Conservation (phyloP, 805 yeast species). For the Yamadazyma takamatsuzukensis region DNA sequence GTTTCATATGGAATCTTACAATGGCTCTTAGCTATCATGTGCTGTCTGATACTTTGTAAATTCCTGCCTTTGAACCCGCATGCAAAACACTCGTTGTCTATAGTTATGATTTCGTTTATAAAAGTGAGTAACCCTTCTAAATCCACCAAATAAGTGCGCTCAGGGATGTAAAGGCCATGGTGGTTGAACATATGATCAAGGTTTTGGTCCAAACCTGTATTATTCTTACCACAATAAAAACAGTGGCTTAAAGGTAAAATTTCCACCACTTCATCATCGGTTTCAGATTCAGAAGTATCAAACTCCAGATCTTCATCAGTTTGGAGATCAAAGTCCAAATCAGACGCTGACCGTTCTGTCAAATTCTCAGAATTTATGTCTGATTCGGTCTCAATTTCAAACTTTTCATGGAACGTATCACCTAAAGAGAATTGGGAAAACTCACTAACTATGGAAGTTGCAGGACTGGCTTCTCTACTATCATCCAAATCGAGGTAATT, state of each 20-base stretch:
- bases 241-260: slow-evolving; percentile 46
- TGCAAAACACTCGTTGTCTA: slow-evolving; percentile 41
- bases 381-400: slow-evolving; percentile 25
- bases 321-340: slow-evolving; percentile 4
- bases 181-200: slow-evolving; percentile 39
- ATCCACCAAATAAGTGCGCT: slow-evolving; percentile 34
- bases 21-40: slow-evolving; percentile 41
- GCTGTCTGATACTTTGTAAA: slow-evolving; percentile 42
- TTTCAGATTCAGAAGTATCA: slow-evolving; percentile 11
- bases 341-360: slow-evolving; percentile 24
- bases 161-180: slow-evolving; percentile 48
- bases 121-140: slow-evolving; percentile 36
- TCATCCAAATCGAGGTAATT: not conserved
- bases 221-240: slow-evolving; percentile 54
- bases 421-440: slow-evolving; percentile 56
- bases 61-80: slow-evolving; percentile 44
- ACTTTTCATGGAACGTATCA: slow-evolving; percentile 20
- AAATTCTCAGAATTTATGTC: slow-evolving; percentile 53
- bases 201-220: slow-evolving; percentile 53
- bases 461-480: slow-evolving; percentile 29
- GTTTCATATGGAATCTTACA: slow-evolving; percentile 45
- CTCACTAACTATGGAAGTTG: slow-evolving; percentile 52
- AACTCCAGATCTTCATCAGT: slow-evolving; percentile 26
- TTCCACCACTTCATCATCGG: slow-evolving; percentile 19
- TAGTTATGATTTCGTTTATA: slow-evolving; percentile 33